These are phyloP conservation scores for Phytophthora tubulina DNA, from an alignment of 352 stramenopile species.

Conservation along the genomic window DNA sequence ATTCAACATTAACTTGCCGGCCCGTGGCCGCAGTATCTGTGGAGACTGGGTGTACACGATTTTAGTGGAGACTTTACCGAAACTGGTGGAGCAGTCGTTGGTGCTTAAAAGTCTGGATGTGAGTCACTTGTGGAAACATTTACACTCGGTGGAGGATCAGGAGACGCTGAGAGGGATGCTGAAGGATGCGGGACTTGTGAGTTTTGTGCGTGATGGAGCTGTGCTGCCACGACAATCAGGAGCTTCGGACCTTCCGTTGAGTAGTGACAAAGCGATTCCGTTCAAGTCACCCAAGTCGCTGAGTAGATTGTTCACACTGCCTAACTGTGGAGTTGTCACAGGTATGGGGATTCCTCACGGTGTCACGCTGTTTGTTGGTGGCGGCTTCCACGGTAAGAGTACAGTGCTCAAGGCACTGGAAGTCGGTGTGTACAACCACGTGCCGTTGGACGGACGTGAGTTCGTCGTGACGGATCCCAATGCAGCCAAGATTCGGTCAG, in stretches of 20 bases:
- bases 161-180: slow-evolving; percentile 89
- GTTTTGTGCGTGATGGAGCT: slow-evolving; percentile 94
- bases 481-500: slow-evolving; percentile 95
- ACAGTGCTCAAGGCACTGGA: slow-evolving; percentile 96
- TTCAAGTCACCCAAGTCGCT: slow-evolving; percentile 91
- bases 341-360: slow-evolving; percentile 96
- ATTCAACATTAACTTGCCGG: slow-evolving; percentile 97
- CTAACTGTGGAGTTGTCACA: slow-evolving; percentile 81
- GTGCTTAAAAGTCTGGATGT: slow-evolving; percentile 79
- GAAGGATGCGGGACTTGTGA: slow-evolving; percentile 82
- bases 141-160: slow-evolving; percentile 95
- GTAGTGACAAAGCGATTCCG: slow-evolving; percentile 56
- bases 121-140: slow-evolving; percentile 79
- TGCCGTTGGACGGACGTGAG: slow-evolving; percentile 95
- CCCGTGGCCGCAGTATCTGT: slow-evolving; percentile 93
- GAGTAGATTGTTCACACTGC: slow-evolving; percentile 87
- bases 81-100: slow-evolving; percentile 86
- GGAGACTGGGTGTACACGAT: slow-evolving; percentile 94
- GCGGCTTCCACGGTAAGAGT: slow-evolving; percentile 98
- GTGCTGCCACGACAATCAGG: slow-evolving; percentile 91
- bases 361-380: slow-evolving; percentile 96
- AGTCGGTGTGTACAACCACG: slow-evolving; percentile 96
- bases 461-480: slow-evolving; percentile 91
- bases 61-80: slow-evolving; percentile 90
- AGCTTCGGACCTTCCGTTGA: slow-evolving; percentile 66